Percentiles rank a stretch among this genome's conserved stretches.
phyloP scores from a whole-genome alignment of 2,329 filamentous ascomycete species.

The Emergomyces pasteurianus region DNA sequence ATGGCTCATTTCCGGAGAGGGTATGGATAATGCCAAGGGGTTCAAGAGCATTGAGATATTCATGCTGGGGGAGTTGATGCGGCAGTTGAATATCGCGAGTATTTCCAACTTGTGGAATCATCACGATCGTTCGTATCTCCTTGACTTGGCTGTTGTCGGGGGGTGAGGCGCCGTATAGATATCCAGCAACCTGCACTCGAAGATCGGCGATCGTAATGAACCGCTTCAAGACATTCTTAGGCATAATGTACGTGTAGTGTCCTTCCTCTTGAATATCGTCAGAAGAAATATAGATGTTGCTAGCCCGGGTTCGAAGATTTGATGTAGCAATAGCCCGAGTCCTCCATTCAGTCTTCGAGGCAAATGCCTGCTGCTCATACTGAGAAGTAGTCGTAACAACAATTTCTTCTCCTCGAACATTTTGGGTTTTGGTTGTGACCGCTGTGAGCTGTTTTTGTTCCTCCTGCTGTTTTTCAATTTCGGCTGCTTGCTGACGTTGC shows the following conservation, averaged over 20 bases:
- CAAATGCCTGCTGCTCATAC: conserved; percentile 95
- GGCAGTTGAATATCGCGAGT: conserved; percentile 86
- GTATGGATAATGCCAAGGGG: conserved; percentile 93
- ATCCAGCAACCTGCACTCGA: conserved; percentile 90
- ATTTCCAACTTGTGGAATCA: conserved; percentile 93
- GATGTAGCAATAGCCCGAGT: conserved; percentile 93
- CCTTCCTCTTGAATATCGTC: conserved; percentile 86
- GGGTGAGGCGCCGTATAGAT: conserved; percentile 84
- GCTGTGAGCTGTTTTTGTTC: conserved; percentile 94
- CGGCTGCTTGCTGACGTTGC: conserved; percentile 94
- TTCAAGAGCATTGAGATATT: conserved; percentile 76
- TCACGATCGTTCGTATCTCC: conserved; percentile 91
- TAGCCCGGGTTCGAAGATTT: conserved; percentile 82
- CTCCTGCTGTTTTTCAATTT: conserved; percentile 97
- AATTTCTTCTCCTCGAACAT: conserved; percentile 92
- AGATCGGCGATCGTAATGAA: conserved; percentile 97
- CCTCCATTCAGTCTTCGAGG: conserved; percentile 97
- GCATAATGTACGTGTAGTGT: conserved; percentile 90
- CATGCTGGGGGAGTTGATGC: conserved; percentile 80
- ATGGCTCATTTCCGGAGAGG: conserved; percentile 82
- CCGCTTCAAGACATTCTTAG: conserved; percentile 94
- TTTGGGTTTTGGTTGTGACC: conserved; percentile 96
- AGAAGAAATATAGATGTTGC: conserved; percentile 98
- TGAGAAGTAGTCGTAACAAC: conserved; percentile 97
- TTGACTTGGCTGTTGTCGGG: conserved; percentile 94